Evolutionary conservation across 805 yeast genomes (phyloP), one percentile per base, ranked within the genome.

Genomic region (Ogataea chonburiensis): DNA sequence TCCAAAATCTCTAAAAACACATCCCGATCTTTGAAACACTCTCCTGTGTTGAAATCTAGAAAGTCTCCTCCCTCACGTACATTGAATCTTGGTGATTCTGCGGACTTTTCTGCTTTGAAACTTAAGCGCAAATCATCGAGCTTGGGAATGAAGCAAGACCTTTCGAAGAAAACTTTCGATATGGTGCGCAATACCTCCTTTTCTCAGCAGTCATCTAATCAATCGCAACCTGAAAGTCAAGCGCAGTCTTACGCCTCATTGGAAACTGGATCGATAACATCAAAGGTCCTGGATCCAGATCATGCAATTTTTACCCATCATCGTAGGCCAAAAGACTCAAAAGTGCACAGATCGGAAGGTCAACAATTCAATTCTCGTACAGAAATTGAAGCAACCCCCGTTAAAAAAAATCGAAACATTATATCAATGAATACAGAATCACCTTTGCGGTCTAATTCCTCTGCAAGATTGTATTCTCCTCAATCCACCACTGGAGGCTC

Each of bases 111-210:
- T 4, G 42, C 42, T 8, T 14, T 52, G 6, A 46, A 39, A 32
- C 21, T 55, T 12, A 52, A 45, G 34, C 38, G 62, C 19, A 31
- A 59, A 7, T 24, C 53, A 8, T 56, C 64, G 12, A 46, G 46
- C 19, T 28, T 52, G 24, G 38, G 29, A 3, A 31, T 56, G 2
- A 43, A 40, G 10, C 28, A 34, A 6, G 58, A 55, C 25, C 30
- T 57, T 13, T 53, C 56, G 3, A 53, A 47, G 28, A 61, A 58
- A 35, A 56, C 63, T 4, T 61, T 61, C 40, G 61, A 56, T 26
- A 60, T 61, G 64, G 45, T 50, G 5, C 50, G 48, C 27, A 43
- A 44, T 10, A 41, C 56, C 0, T 52, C 60, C 3, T 48, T 53
- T 23, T 37, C 48, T n/a, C 43, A 31, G 18, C 31, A 21, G 3